phyloP scores from a whole-genome alignment of 495 filamentous ascomycete genomes.

The Annulohypoxylon nitens region DNA sequence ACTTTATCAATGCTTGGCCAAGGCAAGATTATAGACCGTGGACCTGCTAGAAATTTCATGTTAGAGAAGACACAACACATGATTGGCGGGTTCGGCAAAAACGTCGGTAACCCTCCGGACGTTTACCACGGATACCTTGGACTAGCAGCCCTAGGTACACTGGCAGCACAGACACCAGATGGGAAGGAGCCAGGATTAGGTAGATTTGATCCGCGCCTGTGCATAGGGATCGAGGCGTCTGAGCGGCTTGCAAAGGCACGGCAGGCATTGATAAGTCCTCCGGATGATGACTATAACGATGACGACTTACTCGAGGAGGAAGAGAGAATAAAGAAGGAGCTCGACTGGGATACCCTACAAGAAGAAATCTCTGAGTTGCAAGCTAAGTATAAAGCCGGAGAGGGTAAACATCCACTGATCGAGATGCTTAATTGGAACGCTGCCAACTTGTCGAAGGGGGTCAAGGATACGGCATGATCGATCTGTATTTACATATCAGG shows the following conservation, averaged over 20 bases:
- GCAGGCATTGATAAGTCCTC: slow-evolving; percentile 43
- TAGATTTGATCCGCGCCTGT: slow-evolving; percentile 75
- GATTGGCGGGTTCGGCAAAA: slow-evolving; percentile 91
- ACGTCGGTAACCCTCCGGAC: slow-evolving; percentile 85
- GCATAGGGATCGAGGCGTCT: slow-evolving; percentile 68
- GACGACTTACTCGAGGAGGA: slow-evolving; percentile 30
- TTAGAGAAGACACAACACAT: slow-evolving; percentile 90
- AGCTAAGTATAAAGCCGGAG: slow-evolving; percentile 28
- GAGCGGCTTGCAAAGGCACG: slow-evolving; percentile 59
- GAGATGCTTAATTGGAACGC: slow-evolving; percentile 45
- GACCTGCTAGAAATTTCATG: slow-evolving; percentile 78
- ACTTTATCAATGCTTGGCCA: slow-evolving; percentile 77
- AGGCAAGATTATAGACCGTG: slow-evolving; percentile 69
- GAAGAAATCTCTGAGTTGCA: slow-evolving; percentile 16
- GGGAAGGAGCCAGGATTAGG: slow-evolving; percentile 66
- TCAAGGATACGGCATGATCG: background rate
- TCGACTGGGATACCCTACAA: slow-evolving; percentile 46
- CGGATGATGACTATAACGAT: slow-evolving; percentile 26
- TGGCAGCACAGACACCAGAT: slow-evolving; percentile 57
- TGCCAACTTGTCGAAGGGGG: slow-evolving; percentile 16
- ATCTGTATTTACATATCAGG: background rate
- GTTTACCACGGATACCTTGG: slow-evolving; percentile 93
- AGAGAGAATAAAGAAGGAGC: slow-evolving; percentile 32
- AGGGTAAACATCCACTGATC: slow-evolving; percentile 29
- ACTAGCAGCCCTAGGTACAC: slow-evolving; percentile 77